phyloP scores from a whole-genome alignment of 768 basidiomycete genomes.

The Russula sp. region DNA sequence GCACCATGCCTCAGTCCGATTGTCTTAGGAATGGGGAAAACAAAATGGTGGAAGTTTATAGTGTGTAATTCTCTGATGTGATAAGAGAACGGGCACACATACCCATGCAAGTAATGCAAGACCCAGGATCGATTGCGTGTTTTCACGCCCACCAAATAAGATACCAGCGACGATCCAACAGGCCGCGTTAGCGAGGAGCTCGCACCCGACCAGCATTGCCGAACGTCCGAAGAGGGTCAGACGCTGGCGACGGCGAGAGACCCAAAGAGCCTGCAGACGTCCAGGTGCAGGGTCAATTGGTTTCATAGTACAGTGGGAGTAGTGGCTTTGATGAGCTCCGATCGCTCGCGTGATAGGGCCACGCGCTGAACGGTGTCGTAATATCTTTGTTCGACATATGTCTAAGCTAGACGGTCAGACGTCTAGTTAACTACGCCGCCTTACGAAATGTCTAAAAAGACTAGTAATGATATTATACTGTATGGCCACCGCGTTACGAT shows the following conservation, averaged over 20 bases:
- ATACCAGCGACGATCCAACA: slow-evolving; percentile 71
- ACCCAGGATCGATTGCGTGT: slow-evolving; percentile 55
- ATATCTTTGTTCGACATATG: too few relatives aligned
- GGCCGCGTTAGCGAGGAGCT: slow-evolving; percentile 60
- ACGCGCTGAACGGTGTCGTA: neutral
- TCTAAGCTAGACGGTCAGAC: too few relatives aligned
- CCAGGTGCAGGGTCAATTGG: neutral
- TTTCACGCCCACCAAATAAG: slow-evolving; percentile 50
- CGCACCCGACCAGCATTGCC: slow-evolving; percentile 51
- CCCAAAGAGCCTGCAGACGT: neutral
- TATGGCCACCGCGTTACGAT: too few relatives aligned
- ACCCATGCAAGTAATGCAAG: slow-evolving; percentile 85
- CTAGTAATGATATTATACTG: too few relatives aligned
- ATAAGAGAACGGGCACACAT: slow-evolving; percentile 31
- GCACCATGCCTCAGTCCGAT: slow-evolving; percentile 80
- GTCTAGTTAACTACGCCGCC: too few relatives aligned
- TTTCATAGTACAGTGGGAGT: neutral
- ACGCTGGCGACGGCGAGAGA: slow-evolving; percentile 21
- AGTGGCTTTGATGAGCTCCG: too few relatives aligned
- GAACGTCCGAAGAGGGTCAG: slow-evolving; percentile 75
- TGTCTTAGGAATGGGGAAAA: slow-evolving; percentile 47
- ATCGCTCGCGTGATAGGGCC: slow-evolving; percentile 10
- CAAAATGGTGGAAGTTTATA: neutral
- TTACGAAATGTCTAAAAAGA: too few relatives aligned
- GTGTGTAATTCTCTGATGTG: neutral